Evolutionary conservation across 371 early-diverging fungal species (phyloP).

Genomic region (Mucor circinelloides): DNA sequence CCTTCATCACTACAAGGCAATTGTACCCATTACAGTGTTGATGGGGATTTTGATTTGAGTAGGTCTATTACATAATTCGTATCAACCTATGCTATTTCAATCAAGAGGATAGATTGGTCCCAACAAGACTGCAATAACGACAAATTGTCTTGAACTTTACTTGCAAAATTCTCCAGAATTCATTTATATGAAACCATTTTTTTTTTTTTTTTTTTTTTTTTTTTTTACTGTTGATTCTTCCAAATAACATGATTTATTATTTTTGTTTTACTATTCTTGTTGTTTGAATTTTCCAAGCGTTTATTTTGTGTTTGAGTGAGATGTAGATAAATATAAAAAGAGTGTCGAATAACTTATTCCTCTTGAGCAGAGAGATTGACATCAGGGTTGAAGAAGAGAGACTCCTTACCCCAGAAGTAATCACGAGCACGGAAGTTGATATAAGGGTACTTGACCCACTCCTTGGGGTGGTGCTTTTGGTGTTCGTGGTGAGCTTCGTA

Average conservation of each 20-base stretch:
- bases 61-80: too few relatives aligned
- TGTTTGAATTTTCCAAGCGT: neutral
- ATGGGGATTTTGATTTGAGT: too few relatives aligned
- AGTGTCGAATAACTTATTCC: constrained; percentile 10
- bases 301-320: neutral
- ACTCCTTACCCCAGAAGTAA: constrained; percentile 56
- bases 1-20: too few relatives aligned
- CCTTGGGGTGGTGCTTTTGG: constrained; percentile 44
- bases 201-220: too few relatives aligned
- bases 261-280: neutral
- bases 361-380: constrained; percentile 45
- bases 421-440: constrained; percentile 44
- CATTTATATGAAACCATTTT: neutral
- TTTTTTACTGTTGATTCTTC: neutral
- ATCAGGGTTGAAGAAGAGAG: constrained; percentile 55
- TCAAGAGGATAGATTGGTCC: neutral
- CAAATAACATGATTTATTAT: constrained; percentile 1
- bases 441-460: constrained; percentile 49
- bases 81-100: too few relatives aligned
- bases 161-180: neutral
- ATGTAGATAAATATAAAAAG: neutral
- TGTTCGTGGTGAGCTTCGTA: constrained; percentile 44
- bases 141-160: neutral
- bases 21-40: too few relatives aligned
- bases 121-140: too few relatives aligned